phyloP scores from a whole-genome alignment of 2,329 filamentous ascomycete genomes.

The Xylariomycetidae sp. region DNA sequence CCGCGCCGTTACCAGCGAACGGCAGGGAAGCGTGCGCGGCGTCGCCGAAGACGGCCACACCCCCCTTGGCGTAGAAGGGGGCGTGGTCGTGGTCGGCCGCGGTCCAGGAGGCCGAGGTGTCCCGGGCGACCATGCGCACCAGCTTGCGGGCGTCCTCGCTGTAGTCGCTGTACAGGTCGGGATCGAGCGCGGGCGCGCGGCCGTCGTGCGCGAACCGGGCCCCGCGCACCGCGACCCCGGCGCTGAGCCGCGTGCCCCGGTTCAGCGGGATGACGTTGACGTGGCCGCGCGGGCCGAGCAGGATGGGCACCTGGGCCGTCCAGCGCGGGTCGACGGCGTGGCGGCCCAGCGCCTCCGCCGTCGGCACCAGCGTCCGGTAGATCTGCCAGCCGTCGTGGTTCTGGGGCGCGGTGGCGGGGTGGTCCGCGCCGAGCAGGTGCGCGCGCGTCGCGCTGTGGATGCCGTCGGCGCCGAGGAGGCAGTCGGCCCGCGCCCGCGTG shows the following conservation, averaged over 20 bases:
- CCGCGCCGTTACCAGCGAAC: constrained; percentile 30
- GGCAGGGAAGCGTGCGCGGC: constrained; percentile 29
- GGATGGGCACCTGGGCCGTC: constrained; percentile 26
- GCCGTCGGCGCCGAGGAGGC: constrained; percentile 30
- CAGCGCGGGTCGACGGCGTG: constrained; percentile 24
- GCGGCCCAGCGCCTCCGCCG: constrained; percentile 19
- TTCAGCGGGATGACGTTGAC: constrained; percentile 29
- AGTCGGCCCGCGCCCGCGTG: constrained; percentile 20
- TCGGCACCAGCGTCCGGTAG: constrained; percentile 23
- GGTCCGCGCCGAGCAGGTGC: constrained; percentile 23
- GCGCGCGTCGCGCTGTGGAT: constrained; percentile 26
- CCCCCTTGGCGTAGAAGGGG: constrained; percentile 20
- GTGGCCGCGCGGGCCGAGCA: constrained; percentile 26
- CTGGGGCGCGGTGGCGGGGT: constrained; percentile 24
- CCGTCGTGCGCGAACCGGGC: constrained; percentile 4
- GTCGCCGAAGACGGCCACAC: constrained; percentile 27
- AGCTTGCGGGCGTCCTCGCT: constrained; percentile 26
- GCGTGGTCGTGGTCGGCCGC: constrained; percentile 29
- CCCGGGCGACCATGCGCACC: constrained; percentile 23
- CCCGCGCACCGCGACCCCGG: constrained; percentile 27
- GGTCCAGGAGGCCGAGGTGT: constrained; percentile 26
- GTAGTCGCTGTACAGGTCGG: constrained; percentile 23
- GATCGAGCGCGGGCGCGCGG: constrained; percentile 16
- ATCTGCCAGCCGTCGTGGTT: constrained; percentile 29
- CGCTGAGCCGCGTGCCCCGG: constrained; percentile 27